Conservation (phyloP, 768 basidiomycete species). For the Tylopilus sp. region DNA sequence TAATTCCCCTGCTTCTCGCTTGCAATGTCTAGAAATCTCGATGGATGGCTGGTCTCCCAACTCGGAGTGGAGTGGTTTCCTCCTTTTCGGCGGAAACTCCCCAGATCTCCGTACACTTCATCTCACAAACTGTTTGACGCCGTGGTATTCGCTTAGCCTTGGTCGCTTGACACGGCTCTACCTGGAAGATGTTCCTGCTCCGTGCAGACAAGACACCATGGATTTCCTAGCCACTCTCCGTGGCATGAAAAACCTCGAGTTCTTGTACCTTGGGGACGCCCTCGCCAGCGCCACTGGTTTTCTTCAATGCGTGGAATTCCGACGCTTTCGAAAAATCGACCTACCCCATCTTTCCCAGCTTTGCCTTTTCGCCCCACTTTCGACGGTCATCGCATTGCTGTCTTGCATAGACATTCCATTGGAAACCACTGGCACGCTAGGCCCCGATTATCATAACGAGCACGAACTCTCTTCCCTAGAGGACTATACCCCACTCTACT, state of each 20-base stretch:
- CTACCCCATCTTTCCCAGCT: not conserved
- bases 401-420: not conserved
- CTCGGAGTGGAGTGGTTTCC: too few relatives aligned
- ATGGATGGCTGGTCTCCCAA: too few relatives aligned
- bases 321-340: not conserved
- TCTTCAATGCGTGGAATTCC: not conserved
- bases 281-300: slow-evolving; percentile 18
- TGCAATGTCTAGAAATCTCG: not conserved
- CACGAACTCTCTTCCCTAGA: not conserved
- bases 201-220: not conserved
- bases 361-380: not conserved
- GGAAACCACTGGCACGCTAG: not conserved
- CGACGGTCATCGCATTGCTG: not conserved
- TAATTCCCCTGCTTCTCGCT: not conserved
- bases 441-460: not conserved
- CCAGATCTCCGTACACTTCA: not conserved
- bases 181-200: not conserved
- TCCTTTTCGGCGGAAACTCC: not conserved
- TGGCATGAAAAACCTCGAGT: slow-evolving; percentile 27
- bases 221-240: slow-evolving; percentile 11
- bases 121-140: not conserved
- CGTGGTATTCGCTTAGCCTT: not conserved
- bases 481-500: not conserved
- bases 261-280: slow-evolving; percentile 15
- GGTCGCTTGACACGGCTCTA: not conserved